Base-by-base conservation (phyloP, 2,329 filamentous ascomycete species). In the Colletotrichum falcatum region DNA sequence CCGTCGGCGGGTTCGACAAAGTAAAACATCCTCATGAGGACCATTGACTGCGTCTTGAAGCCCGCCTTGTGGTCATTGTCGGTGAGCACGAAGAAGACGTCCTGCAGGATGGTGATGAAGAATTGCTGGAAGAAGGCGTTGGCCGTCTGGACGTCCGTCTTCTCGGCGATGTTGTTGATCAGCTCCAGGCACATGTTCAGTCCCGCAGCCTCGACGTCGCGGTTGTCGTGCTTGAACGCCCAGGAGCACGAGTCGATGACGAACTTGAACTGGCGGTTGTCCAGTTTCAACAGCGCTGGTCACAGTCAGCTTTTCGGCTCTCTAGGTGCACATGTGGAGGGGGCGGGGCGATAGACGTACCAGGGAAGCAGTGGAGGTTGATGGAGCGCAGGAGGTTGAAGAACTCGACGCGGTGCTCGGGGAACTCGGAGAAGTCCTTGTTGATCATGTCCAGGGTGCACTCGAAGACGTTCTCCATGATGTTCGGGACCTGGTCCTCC, bases 201-300 rank as follows among this genome's bases (percentile, higher is more conserved):
- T 71, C 96, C 96, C 48, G 96, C 97, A 75, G 93, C 94, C 82
- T 99, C 96, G 37, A 99, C 96, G 79, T 98, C 94, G 71, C 96
- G 93, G 83, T 99, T 99, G 84, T 99, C 96, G 82, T 99, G 96
- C 86, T 99, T 99, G 86, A 95, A 98, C n/a, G 97, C 96, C 97
- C 96, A 99, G 88, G 98, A 94, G 86, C 97, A 99, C 44, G 95
- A 97, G 81, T 99, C 96, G 75, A 99, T 98, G 77, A 99, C 95
- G 78, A 98, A 97, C 84, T 99, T 99, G 90, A 99, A 99, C 79
- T 98, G 96, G 70, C 94, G 91, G 77, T 94, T 95, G 79, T 99
- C 95, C 42, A 99, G 90, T 82, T 97, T 97, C 74, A 99, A 87
- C 28, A 99, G 88, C 1, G 96, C 90, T 86, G 18, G n/a, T n/a